These are phyloP conservation scores for Apiospora koreana DNA, from an alignment of 2,329 filamentous ascomycete species.

Conservation along the genomic window DNA sequence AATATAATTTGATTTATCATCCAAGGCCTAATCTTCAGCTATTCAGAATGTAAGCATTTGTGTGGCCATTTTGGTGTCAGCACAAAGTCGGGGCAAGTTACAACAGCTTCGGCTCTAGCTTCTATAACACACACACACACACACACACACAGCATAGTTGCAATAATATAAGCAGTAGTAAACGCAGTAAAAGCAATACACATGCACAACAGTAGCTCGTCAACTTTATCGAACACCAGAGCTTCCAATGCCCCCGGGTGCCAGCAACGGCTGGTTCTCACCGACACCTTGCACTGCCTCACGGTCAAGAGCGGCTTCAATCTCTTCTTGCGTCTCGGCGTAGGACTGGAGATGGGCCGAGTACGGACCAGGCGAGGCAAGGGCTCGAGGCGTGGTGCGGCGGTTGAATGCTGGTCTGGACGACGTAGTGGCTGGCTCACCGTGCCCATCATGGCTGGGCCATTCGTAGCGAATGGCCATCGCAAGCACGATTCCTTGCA, in stretches of 20 bases:
- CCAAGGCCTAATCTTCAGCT: neutral
- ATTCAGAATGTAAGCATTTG: neutral
- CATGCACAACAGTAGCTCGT: neutral
- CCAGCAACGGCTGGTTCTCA: conserved; percentile 36
- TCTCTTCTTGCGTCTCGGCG: conserved; percentile 36
- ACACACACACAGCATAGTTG: neutral
- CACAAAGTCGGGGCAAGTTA: neutral
- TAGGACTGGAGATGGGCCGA: conserved; percentile 36
- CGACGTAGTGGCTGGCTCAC: conserved; percentile 20
- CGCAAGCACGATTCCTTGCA: conserved; percentile 79
- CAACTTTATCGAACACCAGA: conserved; percentile 30
- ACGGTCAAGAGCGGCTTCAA: conserved; percentile 34
- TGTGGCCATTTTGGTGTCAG: neutral
- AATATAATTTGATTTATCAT: neutral
- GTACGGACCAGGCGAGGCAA: conserved; percentile 35
- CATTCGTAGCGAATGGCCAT: conserved; percentile 80
- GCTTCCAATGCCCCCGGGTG: conserved; percentile 34
- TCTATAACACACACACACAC: neutral
- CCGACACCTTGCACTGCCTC: conserved; percentile 35
- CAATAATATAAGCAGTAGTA: neutral
- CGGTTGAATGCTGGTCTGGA: conserved; percentile 30
- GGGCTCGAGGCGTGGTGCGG: conserved; percentile 33
- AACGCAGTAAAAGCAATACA: neutral
- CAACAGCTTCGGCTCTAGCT: neutral
- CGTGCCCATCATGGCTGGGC: conserved; percentile 25